These are phyloP conservation scores for Chrysoporthe austroafricana DNA, from an alignment of 2,329 filamentous ascomycete species.

Conservation along the genomic window DNA sequence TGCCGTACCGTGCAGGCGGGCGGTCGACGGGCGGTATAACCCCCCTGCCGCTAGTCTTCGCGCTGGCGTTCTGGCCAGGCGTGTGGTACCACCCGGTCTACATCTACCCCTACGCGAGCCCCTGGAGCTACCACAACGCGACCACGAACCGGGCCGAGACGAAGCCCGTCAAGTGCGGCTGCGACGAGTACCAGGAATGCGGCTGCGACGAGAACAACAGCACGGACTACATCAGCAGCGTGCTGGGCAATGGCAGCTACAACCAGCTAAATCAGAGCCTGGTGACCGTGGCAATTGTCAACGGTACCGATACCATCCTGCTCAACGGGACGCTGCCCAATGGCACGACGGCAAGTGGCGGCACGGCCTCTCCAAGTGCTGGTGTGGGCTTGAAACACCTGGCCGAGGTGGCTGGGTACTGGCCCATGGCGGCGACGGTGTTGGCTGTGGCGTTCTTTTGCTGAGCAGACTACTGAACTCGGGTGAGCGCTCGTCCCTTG, in stretches of 20 bases:
- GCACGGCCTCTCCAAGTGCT: conserved; percentile 46
- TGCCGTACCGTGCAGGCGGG: conserved; percentile 64
- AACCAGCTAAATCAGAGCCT: conserved; percentile 62
- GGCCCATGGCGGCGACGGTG: conserved; percentile 52
- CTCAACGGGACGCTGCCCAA: conserved; percentile 78
- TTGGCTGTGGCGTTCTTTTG: conserved; percentile 48
- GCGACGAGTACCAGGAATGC: conserved; percentile 59
- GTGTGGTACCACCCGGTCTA: conserved; percentile 68
- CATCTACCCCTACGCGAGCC: conserved; percentile 59
- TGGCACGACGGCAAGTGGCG: conserved; percentile 60
- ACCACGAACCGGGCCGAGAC: conserved; percentile 60
- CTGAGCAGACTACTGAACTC: conserved; percentile 34
- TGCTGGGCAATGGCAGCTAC: conserved; percentile 70
- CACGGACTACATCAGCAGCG: conserved; percentile 59
- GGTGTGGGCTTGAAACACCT: conserved; percentile 39
- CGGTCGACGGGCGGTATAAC: conserved; percentile 54
- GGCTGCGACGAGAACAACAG: conserved; percentile 71
- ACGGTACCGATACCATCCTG: conserved; percentile 66
- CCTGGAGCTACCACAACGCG: conserved; percentile 53
- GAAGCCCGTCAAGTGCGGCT: conserved; percentile 64
- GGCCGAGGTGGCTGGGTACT: conserved; percentile 49
- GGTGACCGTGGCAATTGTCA: conserved; percentile 64
- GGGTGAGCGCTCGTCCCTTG: not conserved
- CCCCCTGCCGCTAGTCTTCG: conserved; percentile 50
- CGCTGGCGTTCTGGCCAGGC: conserved; percentile 65